Conservation (phyloP, 345 rosid species). For the Boechera divaricarpa region DNA sequence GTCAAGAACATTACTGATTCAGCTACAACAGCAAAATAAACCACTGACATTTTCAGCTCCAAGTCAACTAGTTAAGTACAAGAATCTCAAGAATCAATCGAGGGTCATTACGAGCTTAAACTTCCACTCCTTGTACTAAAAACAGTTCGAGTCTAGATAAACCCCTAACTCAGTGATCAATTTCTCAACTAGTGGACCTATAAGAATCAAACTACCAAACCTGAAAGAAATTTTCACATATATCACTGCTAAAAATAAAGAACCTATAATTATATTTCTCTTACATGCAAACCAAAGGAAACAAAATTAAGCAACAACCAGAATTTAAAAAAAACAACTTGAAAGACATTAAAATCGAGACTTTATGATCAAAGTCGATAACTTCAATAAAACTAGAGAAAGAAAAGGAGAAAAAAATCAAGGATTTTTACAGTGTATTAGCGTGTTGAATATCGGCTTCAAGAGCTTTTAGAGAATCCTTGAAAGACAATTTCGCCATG, state of each 20-base stretch:
- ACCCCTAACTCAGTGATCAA: conserved; percentile 24
- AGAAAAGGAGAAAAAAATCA: not conserved
- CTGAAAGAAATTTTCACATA: not conserved
- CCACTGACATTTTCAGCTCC: conserved; percentile 7
- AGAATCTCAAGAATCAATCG: not conserved
- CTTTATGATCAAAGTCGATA: not conserved
- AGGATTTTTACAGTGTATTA: conserved; percentile 71
- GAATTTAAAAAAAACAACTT: not conserved
- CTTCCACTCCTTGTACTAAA: not conserved
- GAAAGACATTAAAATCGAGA: not conserved
- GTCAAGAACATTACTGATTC: too few relatives aligned
- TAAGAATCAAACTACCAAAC: conserved; percentile 14
- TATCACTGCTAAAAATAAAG: conserved; percentile 6
- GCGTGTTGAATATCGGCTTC: conserved; percentile 94
- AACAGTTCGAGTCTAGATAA: not conserved
- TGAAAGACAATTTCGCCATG: conserved; percentile 82
- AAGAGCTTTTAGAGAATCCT: conserved; percentile 89
- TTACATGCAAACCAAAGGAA: conserved; percentile 29
- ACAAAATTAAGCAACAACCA: conserved; percentile 8
- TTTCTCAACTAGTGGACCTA: conserved; percentile 14
- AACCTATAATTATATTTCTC: not conserved
- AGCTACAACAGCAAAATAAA: too few relatives aligned
- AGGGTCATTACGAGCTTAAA: not conserved
- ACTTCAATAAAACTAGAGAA: not conserved
- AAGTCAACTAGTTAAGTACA: conserved; percentile 20